Evolutionary conservation across 2,329 filamentous ascomycete species (phyloP).

Genomic region (Bretziella fagacearum): DNA sequence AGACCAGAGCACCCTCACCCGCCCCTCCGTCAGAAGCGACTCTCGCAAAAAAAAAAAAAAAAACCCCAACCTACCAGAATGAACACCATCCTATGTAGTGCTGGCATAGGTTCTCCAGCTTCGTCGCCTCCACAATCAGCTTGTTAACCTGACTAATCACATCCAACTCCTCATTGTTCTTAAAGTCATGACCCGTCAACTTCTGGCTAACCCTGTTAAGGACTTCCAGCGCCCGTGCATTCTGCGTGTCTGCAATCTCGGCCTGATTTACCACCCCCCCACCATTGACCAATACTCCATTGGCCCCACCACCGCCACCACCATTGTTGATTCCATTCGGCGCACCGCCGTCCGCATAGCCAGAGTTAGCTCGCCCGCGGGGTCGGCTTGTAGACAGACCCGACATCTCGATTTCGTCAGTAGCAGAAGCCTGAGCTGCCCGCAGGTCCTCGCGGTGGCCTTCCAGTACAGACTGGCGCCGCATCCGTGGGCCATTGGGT

Average conservation of each 20-base stretch:
- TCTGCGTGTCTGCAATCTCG: constrained; percentile 62
- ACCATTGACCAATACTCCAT: too few species aligned
- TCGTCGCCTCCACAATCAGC: constrained; percentile 86
- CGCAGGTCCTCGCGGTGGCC: constrained; percentile 42
- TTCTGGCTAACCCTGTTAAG: constrained; percentile 88
- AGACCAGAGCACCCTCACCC: background rate
- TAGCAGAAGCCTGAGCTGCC: constrained; percentile 24
- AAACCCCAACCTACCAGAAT: constrained; percentile 52
- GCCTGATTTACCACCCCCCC: too few species aligned
- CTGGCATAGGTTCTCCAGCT: constrained; percentile 92
- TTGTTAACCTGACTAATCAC: constrained; percentile 85
- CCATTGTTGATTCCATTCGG: background rate
- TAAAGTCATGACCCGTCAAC: constrained; percentile 84
- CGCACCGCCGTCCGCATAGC: constrained; percentile 15
- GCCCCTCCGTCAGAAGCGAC: background rate
- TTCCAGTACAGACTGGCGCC: constrained; percentile 52
- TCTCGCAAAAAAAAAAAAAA: constrained; percentile 1
- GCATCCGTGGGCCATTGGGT: constrained; percentile 32
- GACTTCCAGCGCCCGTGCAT: constrained; percentile 81
- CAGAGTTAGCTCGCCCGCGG: constrained; percentile 40
- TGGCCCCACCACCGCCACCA: background rate
- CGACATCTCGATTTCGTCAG: constrained; percentile 12
- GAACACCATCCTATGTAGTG: constrained; percentile 99
- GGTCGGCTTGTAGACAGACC: constrained; percentile 28
- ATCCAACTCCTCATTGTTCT: constrained; percentile 64